These are phyloP conservation scores for Rugonectria rugulosa DNA, from an alignment of 2,329 filamentous ascomycete species.

Conservation along the genomic window DNA sequence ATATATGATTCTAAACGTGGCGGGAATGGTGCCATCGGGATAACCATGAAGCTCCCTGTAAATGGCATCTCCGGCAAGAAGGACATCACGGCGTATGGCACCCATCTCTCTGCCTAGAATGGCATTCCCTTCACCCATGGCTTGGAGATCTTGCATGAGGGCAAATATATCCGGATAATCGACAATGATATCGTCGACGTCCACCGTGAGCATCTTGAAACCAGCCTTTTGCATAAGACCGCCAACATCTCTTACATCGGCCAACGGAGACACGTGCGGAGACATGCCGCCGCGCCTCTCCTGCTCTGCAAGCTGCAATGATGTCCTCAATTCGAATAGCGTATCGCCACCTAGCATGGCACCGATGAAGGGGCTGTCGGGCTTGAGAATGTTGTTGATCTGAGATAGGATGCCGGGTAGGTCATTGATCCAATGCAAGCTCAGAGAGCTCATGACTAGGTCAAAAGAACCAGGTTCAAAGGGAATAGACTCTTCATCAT, in stretches of 20 bases:
- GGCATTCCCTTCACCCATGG: slow-evolving; percentile 95
- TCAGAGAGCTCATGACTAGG: slow-evolving; percentile 86
- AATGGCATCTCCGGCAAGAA: slow-evolving; percentile 87
- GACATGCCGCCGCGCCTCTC: slow-evolving; percentile 92
- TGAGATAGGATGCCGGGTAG: slow-evolving; percentile 84
- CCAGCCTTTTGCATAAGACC: slow-evolving; percentile 85
- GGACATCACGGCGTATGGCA: slow-evolving; percentile 78
- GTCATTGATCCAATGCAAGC: slow-evolving; percentile 98
- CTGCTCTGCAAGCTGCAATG: slow-evolving; percentile 89
- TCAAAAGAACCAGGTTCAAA: slow-evolving; percentile 83
- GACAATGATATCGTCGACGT: slow-evolving; percentile 96
- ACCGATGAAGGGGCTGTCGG: slow-evolving; percentile 89
- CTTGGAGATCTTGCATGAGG: slow-evolving; percentile 91
- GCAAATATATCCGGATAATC: slow-evolving; percentile 91
- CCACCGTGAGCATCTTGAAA: slow-evolving; percentile 95
- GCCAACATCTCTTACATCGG: slow-evolving; percentile 90
- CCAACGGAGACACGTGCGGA: slow-evolving; percentile 88
- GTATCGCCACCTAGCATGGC: slow-evolving; percentile 98
- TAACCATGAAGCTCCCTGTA: slow-evolving; percentile 90
- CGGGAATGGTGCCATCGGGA: slow-evolving; percentile 77
- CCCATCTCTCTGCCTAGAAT: slow-evolving; percentile 86
- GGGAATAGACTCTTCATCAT: slow-evolving; percentile 76
- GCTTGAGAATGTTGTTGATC: slow-evolving; percentile 87
- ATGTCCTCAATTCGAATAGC: slow-evolving; percentile 90
- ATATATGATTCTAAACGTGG: slow-evolving; percentile 94